Evolutionary conservation across 192 early-diverging fungal species (phyloP), one percentile per base, ranked within the genome.

Genomic region (Linnemannia elongata): DNA sequence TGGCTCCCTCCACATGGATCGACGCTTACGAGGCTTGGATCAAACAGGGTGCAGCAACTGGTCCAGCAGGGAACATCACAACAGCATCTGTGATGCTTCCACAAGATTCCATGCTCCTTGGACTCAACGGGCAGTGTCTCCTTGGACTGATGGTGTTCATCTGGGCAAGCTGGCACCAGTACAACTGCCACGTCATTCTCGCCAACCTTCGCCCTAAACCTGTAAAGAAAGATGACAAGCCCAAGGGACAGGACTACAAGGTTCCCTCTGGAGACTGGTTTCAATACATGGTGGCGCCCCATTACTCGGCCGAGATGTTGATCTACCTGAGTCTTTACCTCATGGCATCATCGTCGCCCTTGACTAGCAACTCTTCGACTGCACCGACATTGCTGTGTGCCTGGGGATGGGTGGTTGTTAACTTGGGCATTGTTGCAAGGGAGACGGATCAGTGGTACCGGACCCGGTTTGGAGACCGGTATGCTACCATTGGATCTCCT

Each of bases 301-400:
- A 96, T 87, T 96, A 94, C 74, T 89, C 94, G 24, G 92, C 92
- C 72, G 95, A 96, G 81, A 94, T 96, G 69, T 72, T 96, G 6
- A 87, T 96, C 27, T 96, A 96, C 78, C 12, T 91, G 39, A 90
- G 91, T 4, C 77, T 94, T 22, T 90, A 90, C 44, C 80, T 94
- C n/a, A 83, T 94, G 38, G 87, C 42, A 24, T 49, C 79, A 13
- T 70, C 80, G 20, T 38, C 74, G 24, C 36, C 55, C 33, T 42
- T 38, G 20, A 60, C 33, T 27, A 24, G 39, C 13, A 55, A 49
- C 60, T 71, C 66, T 22, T 33, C 41, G 6, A 20, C 63, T 1
- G 36, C 66, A 1, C 49, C 78, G 17, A 87, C 88, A 1, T 52
- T 93, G 10, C 41, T 90, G 30, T 78, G 80, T 30, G 89, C 91